phyloP scores from a whole-genome alignment of 202 grass and related monocot genomes.

The Musa balbisiana region DNA sequence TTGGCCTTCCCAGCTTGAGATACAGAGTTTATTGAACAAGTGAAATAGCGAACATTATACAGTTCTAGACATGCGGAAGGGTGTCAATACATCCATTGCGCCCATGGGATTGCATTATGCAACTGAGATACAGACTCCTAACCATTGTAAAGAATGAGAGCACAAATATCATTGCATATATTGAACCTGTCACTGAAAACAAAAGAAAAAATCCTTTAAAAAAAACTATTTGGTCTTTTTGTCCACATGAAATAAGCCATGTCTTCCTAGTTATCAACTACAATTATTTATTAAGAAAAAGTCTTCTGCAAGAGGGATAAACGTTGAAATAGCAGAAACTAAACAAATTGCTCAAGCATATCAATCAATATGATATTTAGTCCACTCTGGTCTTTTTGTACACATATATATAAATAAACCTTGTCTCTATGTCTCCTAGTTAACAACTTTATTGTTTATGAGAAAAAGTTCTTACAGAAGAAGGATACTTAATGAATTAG shows the following conservation, averaged over 20 bases:
- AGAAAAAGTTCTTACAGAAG: not conserved
- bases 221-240: not conserved
- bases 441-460: conserved; percentile 5
- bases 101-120: not conserved
- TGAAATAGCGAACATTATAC: not conserved
- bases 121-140: not conserved
- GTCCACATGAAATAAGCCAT: not conserved
- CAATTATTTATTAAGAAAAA: not conserved
- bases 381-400: not conserved
- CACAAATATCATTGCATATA: no score
- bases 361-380: conserved; percentile 67
- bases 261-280: conserved; percentile 15
- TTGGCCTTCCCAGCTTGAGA: not conserved
- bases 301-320: conserved; percentile 54
- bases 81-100: not conserved
- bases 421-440: not conserved
- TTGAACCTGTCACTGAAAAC: no score
- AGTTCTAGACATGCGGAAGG: not conserved
- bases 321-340: conserved; percentile 77
- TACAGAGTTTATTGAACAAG: not conserved
- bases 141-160: not conserved
- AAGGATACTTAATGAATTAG: conserved; percentile 96
- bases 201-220: not conserved
- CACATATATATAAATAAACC: not conserved
- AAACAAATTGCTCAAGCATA: conserved; percentile 71